Base-by-base conservation (phyloP, 768 basidiomycete genomes). In the Tephrocybe rancida region DNA sequence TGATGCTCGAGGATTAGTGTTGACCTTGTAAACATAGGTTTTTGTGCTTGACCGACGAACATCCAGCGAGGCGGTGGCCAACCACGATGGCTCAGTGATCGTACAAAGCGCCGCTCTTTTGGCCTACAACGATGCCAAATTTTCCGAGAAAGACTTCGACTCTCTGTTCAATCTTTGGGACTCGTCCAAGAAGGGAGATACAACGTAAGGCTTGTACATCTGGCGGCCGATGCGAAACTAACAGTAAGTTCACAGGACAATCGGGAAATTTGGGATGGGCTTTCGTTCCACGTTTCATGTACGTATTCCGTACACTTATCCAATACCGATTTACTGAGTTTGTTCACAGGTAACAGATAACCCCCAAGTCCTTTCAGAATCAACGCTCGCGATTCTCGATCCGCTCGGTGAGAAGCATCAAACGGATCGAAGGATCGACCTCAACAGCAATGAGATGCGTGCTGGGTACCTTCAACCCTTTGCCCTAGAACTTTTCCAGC, bases 251-350 rank as follows among this genome's bases (percentile, higher is more conserved):
- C 25, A 16, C 59, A 81, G 79, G 0, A 81, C 78, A 65, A 81
- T 78, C 5, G 81, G 80, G 18, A 83, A 81, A 58, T 81, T 75
- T 55, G 80, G 80, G 0, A 68, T 81, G 18, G 81, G 81, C 0
- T 80, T 82, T 58, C 65, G 80, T 16, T 74, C 77, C 0, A 71
- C 72, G n/a, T 83, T 80, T 57, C 79, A 83, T 60, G 79, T 80
- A 60, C 24, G 70, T 57, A 18, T 44, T n/a, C 7, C 34, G 5
- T 37, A 21, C 30, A 11, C 47, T 18, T 37, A 22, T 29, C 10
- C 14, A 0, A 4, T 5, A n/a, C 5, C 30, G 5, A 8, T 29
- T 7, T 14, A 34, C 38, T 48, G 4, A 48, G 30, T 24, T 6
- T 44, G 7, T n/a, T 38, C 29, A 13, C 44, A 82, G 80, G 53